Base-by-base conservation (phyloP, 1,284 basidiomycete genomes). In the Ustilago sp. region DNA sequence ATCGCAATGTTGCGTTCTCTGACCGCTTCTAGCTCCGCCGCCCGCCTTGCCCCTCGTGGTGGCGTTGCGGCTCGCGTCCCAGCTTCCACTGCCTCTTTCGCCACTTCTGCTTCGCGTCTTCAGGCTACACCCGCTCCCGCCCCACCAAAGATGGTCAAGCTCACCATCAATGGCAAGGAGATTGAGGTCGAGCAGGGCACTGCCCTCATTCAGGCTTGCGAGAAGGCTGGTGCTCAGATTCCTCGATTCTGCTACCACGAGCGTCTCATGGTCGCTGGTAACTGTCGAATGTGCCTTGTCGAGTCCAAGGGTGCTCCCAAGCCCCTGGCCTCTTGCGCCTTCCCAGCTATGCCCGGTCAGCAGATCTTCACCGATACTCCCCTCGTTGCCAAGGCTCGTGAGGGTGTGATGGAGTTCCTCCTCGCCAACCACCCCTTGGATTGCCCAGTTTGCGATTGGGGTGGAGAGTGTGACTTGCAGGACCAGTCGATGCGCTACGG, bases 401-500 rank as follows among this genome's bases (percentile, higher is more conserved):
- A 73, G 70, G 95, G 96, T 68, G 96, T 99, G 68, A 98, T 99
- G 95, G 97, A 99, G 87, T 98, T 99, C 88, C 89, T 99, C 43
- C 91, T 99, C 63, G 91, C 95, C 76, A 99, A 99, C 88, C 96
- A 99, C 86, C 96, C 96, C 3, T 90, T 99, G 70, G 96, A 99
- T 87, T 99, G 96, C 88, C 96, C 97, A 39, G 94, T 99, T 80
- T 99, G 96, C 85, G 97, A 99, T 87, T 85, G 87, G 83, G 87
- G 87, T 63, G 87, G 87, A 59, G 96, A 99, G 90, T 99, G 97
- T 87, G 97, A 99, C 87, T 90, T 99, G 28, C 96, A 99, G 89
- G 96, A 99, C 88, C 97, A 99, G 88, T 96, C 95, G 32, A 98
- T 99, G 95, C 93, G 96, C 64, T 99, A 99, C 86, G 96, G 96